These are phyloP conservation scores for Paratinospora sagittata DNA, from an alignment of 164 flowering plant species.

Conservation along the genomic window DNA sequence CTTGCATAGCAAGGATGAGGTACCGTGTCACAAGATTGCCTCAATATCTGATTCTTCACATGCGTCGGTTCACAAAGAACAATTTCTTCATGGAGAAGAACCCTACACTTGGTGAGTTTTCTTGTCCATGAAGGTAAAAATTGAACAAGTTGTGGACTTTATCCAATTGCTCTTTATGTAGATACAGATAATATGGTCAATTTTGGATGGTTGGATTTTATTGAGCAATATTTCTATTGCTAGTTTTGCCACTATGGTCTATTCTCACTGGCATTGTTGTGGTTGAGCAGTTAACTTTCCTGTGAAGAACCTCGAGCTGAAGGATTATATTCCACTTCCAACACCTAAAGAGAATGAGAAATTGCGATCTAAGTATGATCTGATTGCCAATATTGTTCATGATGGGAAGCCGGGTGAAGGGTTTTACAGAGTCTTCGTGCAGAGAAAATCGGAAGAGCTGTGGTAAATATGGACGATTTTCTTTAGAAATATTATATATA, in stretches of 20 bases:
- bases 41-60: conserved; percentile 82
- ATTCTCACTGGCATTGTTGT: not conserved
- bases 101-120: conserved; percentile 84
- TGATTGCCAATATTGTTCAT: conserved; percentile 94
- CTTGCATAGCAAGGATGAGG: conserved; percentile 87
- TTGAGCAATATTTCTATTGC: not conserved
- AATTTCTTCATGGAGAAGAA: conserved; percentile 93
- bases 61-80: conserved; percentile 95
- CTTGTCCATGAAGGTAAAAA: not conserved
- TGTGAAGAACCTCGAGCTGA: conserved; percentile 91
- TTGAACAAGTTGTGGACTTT: not conserved
- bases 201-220: not conserved
- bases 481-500: not conserved
- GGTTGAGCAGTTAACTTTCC: conserved; percentile 80
- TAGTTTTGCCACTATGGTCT: not conserved
- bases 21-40: conserved; percentile 89
- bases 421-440: conserved; percentile 86
- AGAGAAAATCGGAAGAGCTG: conserved; percentile 92
- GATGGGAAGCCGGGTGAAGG: conserved; percentile 99
- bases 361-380: conserved; percentile 75
- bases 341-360: conserved; percentile 53
- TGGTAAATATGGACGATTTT: conserved; percentile 37
- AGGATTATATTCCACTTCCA: conserved; percentile 91
- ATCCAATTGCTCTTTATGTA: not conserved
- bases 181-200: no score